phyloP scores from a whole-genome alignment of 2,329 filamentous ascomycete species.

The Diaporthe citri region DNA sequence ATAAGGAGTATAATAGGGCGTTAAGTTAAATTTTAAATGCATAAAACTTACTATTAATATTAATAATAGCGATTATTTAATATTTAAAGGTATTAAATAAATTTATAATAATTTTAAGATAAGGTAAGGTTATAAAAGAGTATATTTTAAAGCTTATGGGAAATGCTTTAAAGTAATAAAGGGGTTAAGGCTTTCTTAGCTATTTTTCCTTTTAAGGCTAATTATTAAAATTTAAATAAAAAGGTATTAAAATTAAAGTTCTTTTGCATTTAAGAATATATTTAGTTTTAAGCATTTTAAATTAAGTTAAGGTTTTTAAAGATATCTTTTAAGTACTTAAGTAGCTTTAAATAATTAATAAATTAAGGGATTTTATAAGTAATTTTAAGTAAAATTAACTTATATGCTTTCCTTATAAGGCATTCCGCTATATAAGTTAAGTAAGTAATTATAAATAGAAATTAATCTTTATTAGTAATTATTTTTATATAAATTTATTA shows the following conservation, averaged over 20 bases:
- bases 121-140: no score
- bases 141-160: no score
- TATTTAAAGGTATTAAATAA: no score
- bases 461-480: background rate
- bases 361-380: background rate
- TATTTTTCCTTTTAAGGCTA: background rate
- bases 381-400: background rate
- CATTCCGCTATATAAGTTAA: background rate
- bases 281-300: background rate
- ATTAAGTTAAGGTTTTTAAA: background rate
- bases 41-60: no score
- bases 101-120: no score
- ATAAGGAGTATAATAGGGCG: background rate
- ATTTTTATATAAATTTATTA: background rate
- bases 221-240: no score
- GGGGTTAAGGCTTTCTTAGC: background rate
- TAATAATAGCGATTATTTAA: no score
- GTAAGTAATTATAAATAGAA: background rate
- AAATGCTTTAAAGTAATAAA: background rate
- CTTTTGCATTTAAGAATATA: background rate
- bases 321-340: background rate
- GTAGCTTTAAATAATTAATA: background rate
- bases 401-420: background rate
- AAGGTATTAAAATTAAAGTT: background rate
- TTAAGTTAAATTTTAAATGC: no score